A percentile compares a stretch with the other conserved stretches of the same genome.
Conservation (phyloP, 164 flowering plant genomes). For the Tetracentron sinense region DNA sequence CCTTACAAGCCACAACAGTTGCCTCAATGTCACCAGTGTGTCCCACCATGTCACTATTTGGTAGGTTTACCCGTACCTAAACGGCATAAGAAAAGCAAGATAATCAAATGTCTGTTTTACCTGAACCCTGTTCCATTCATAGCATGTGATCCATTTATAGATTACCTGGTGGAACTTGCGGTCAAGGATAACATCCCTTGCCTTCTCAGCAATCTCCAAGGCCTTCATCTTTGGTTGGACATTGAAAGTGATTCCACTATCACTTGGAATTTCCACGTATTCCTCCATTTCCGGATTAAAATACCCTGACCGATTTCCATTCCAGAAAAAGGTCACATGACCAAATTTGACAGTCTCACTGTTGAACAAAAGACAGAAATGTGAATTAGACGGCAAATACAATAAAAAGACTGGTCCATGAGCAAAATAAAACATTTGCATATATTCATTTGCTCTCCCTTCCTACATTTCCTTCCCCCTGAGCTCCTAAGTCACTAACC, state of each 20-base stretch:
- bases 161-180: conserved; percentile 82
- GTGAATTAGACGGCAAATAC: conserved; percentile 55
- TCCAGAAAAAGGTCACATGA: conserved; percentile 99
- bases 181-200: conserved; percentile 90
- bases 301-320: conserved; percentile 94
- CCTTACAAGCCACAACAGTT: conserved; percentile 85
- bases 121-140: neutral
- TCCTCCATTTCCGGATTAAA: conserved; percentile 78
- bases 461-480: no score
- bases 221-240: conserved; percentile 96
- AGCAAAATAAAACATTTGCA: neutral
- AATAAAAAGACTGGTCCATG: neutral
- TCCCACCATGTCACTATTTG: conserved; percentile 67
- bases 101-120: neutral
- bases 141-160: neutral
- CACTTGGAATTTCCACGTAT: conserved; percentile 96
- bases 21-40: conserved; percentile 89
- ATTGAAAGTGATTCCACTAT: conserved; percentile 85
- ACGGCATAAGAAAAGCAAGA: neutral
- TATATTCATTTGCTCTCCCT: neutral
- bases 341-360: conserved; percentile 98
- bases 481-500: neutral
- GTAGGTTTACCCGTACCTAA: conserved; percentile 81
- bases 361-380: conserved; percentile 12
- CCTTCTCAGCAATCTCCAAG: conserved; percentile 83